phyloP scores from a whole-genome alignment of 768 basidiomycete species.

The Tephrocybe sp. region DNA sequence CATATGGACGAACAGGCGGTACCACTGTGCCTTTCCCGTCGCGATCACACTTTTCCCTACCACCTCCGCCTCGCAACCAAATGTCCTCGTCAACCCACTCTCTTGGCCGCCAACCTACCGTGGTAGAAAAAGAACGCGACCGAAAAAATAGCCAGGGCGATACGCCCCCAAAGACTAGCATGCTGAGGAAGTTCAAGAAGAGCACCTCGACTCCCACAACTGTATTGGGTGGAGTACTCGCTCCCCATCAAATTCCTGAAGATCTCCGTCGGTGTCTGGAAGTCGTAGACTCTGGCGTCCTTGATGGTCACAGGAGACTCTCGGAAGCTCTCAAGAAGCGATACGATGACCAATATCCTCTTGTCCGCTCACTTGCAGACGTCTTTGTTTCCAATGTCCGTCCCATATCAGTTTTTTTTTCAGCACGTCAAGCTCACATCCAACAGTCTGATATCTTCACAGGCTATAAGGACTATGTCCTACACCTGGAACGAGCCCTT shows the following conservation, averaged over 20 bases:
- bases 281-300: constrained; percentile 80
- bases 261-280: constrained; percentile 84
- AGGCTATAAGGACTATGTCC: constrained; percentile 90
- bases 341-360: constrained; percentile 94
- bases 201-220: constrained; percentile 51
- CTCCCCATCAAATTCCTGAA: constrained; percentile 82
- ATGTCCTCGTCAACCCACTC: constrained; percentile 69
- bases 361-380: constrained; percentile 89
- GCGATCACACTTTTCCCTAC: constrained; percentile 76
- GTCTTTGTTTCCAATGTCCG: constrained; percentile 93
- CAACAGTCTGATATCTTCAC: constrained; percentile 85
- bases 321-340: constrained; percentile 83
- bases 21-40: constrained; percentile 73
- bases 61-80: constrained; percentile 57
- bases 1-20: constrained; percentile 33
- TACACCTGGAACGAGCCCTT: constrained; percentile 90
- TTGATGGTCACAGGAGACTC: constrained; percentile 86
- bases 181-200: constrained; percentile 70
- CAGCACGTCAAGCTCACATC: constrained; percentile 12
- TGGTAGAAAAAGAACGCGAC: constrained; percentile 43
- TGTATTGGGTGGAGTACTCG: constrained; percentile 51
- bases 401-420: constrained; percentile 15
- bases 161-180: constrained; percentile 37
- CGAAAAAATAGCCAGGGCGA: constrained; percentile 52
- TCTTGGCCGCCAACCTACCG: constrained; percentile 64